Percentiles rank a stretch among this genome's conserved stretches.
Conservation (phyloP, 768 basidiomycete genomes). For the Mycena pura region DNA sequence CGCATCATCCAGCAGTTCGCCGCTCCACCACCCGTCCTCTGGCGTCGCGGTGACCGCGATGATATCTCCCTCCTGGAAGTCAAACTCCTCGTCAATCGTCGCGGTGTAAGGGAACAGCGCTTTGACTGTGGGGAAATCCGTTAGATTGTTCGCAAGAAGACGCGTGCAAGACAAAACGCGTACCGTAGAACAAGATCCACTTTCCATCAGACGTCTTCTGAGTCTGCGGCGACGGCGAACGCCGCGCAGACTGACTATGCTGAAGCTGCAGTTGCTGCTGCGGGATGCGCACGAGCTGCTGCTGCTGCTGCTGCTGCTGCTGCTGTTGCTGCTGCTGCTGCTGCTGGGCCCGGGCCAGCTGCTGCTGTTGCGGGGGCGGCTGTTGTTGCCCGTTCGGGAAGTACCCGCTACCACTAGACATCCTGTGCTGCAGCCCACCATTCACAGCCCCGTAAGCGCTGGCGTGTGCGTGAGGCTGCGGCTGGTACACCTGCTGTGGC, state of each 20-base stretch:
- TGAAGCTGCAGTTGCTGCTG: conserved; percentile 28
- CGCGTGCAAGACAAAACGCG: conserved; percentile 38
- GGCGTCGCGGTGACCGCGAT: conserved; percentile 95
- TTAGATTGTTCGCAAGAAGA: conserved; percentile 5
- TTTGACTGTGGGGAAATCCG: conserved; percentile 65
- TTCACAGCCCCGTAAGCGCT: conserved; percentile 30
- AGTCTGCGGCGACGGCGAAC: conserved; percentile 59
- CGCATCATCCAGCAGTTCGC: conserved; percentile 80
- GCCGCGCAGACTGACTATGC: conserved; percentile 40
- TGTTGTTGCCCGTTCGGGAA: conserved; percentile 37
- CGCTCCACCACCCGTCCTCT: conserved; percentile 98
- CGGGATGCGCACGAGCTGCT: conserved; percentile 35
- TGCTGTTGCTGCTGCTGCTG: conserved; percentile 30
- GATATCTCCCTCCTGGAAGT: conserved; percentile 94
- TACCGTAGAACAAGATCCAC: conserved; percentile 88
- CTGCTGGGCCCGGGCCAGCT: conserved; percentile 20
- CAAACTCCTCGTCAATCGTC: conserved; percentile 91
- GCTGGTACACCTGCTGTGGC: conserved; percentile 27
- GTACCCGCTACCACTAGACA: conserved; percentile 36
- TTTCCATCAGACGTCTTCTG: conserved; percentile 77
- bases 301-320: conserved; percentile 35
- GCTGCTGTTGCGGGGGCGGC: conserved; percentile 31
- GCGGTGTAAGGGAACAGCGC: conserved; percentile 89
- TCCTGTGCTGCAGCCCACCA: conserved; percentile 37
- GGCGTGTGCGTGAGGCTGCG: conserved; percentile 29